Evolutionary conservation across 1,284 basidiomycete genomes (phyloP).

Genomic region (Cryptococcus sp.): DNA sequence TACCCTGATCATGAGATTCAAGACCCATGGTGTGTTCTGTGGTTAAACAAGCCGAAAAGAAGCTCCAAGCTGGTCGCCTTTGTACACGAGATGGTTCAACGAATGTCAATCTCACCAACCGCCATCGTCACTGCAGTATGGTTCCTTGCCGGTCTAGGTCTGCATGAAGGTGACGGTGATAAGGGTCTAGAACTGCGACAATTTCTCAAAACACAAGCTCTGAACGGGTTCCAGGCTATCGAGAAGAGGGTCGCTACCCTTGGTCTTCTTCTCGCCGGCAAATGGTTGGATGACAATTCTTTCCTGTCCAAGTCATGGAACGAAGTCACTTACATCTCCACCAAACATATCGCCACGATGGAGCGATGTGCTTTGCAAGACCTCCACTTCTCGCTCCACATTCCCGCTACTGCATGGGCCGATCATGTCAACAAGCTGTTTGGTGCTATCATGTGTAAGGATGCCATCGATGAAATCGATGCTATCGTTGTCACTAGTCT

Average conservation of each 20-base stretch:
- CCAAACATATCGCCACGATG: slow-evolving; percentile 29
- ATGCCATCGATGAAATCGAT: not conserved
- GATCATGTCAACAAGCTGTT: slow-evolving; percentile 25
- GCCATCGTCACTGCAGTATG: slow-evolving; percentile 72
- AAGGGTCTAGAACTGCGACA: slow-evolving; percentile 63
- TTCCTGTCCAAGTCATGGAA: slow-evolving; percentile 90
- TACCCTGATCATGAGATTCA: slow-evolving; percentile 8
- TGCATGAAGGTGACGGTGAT: slow-evolving; percentile 53
- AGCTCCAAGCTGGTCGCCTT: slow-evolving; percentile 23
- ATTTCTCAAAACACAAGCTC: slow-evolving; percentile 51
- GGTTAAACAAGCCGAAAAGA: slow-evolving; percentile 4
- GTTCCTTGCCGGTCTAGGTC: slow-evolving; percentile 74
- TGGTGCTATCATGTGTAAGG: slow-evolving; percentile 11
- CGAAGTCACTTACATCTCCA: slow-evolving; percentile 34
- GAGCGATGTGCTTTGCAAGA: slow-evolving; percentile 30
- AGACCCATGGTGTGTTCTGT: slow-evolving; percentile 21
- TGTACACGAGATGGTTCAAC: slow-evolving; percentile 32
- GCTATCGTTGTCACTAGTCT: not conserved
- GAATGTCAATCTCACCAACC: slow-evolving; percentile 71
- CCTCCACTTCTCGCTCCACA: slow-evolving; percentile 27
- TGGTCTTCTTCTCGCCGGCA: slow-evolving; percentile 84
- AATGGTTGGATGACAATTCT: slow-evolving; percentile 88
- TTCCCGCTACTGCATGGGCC: slow-evolving; percentile 26
- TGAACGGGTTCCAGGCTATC: slow-evolving; percentile 52
- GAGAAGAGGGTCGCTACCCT: slow-evolving; percentile 56